Conservation (phyloP, 2,329 filamentous ascomycete species). For the Phaeoacremonium minimum region DNA sequence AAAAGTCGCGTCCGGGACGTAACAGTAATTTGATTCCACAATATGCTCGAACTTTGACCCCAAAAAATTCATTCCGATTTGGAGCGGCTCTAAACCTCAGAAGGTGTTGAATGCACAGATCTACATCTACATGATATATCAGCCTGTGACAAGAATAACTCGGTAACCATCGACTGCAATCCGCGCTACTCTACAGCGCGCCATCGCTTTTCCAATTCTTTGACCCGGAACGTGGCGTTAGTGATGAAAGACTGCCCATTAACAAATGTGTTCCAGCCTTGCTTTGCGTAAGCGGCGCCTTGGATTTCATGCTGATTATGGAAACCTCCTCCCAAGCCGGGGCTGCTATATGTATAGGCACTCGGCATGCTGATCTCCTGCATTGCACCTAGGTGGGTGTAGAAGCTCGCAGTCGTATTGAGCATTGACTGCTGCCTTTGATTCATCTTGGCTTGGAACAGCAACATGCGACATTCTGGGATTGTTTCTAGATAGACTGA, state of each 20-base stretch:
- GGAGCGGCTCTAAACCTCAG: too few species aligned
- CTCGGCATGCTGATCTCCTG: background rate
- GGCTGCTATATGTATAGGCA: background rate
- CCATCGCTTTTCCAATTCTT: background rate
- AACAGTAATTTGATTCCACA: too few species aligned
- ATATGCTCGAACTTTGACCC: too few species aligned
- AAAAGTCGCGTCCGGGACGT: too few species aligned
- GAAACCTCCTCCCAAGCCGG: background rate
- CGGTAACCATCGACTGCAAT: too few species aligned
- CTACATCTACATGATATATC: too few species aligned
- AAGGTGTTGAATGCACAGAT: too few species aligned
- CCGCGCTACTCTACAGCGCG: background rate
- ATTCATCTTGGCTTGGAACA: background rate
- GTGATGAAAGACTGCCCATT: background rate
- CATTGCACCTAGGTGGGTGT: background rate
- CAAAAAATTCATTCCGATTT: too few species aligned
- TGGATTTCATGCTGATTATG: background rate
- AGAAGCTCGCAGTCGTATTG: background rate
- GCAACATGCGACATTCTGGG: conserved; percentile 8
- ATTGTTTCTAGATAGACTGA: conserved; percentile 26
- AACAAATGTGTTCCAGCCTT: background rate
- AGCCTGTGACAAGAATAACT: too few species aligned
- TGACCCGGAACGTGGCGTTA: background rate
- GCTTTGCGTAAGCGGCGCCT: background rate
- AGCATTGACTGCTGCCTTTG: background rate